Evolutionary conservation across 768 basidiomycete species (phyloP), one percentile per base, ranked within the genome.

Genomic region (Tricholoma sp.): DNA sequence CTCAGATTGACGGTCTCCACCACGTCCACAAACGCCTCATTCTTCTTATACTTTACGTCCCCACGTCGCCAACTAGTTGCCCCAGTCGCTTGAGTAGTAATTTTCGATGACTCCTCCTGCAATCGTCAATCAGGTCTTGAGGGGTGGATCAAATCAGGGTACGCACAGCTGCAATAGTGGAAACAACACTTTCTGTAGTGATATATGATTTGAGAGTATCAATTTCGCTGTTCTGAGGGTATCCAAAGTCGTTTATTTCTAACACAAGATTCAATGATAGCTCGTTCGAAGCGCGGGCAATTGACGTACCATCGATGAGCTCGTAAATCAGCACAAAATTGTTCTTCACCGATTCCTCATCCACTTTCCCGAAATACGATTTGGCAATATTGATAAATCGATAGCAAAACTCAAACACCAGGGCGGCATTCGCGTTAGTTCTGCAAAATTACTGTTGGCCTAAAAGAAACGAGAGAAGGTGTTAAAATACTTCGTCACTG

Each of bases 11-110:
- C 91, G 2, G 83, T 91, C 76, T 99, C 97, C 45, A 99, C 91
- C 8, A 99, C 97, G 68, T 99, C 97, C n/a, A 99, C 96, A 63
- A 98, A 99, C 0, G 97, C 97, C 67, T 99, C 97, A 63, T 99
- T 99, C 81, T 98, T 99, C 78, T 97, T 90, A 73, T 99, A 98
- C 71, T 95, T 96, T 66, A 98, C 95, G 67, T 98, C 97, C 14
- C 84, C 88, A 57, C 95, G 79, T 41, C 97, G 78, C 97, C 97
- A 99, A 69, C 89, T 96, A 31, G 91, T 98, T 27, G 91, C 88
- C 0, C 97, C 97, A 0, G 97, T 99, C 8, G 97, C 96, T 76
- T 99, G 97, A 9, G 84, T 86, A 0, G 97, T 98, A 60, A 99
- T 98, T 71, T 94, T 97, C 12, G 93, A 91, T 18, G 94, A 96